A percentile compares a stretch with the other conserved stretches of the same genome.
Conservation (phyloP, 306 rosid species). For the Dalbergia oliveri region DNA sequence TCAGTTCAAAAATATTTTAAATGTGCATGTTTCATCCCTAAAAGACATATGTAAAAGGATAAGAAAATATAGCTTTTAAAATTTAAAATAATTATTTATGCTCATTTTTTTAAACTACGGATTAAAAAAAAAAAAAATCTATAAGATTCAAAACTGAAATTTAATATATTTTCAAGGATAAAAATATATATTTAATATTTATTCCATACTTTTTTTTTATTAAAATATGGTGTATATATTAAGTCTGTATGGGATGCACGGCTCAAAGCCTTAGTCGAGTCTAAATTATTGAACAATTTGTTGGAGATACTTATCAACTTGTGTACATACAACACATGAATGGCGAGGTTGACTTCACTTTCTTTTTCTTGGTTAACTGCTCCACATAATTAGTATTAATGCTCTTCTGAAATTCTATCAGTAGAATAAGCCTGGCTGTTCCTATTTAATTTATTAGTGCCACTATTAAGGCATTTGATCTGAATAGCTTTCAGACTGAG, state of each 20-base stretch:
- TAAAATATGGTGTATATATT: background rate
- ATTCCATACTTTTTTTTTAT: background rate
- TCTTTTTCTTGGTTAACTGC: background rate
- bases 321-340: background rate
- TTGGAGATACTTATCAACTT: background rate
- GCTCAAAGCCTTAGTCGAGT: background rate
- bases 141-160: too few species aligned
- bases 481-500: background rate
- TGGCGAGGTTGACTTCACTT: background rate
- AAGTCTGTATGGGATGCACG: background rate
- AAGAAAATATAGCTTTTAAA: too few species aligned
- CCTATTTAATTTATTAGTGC: background rate
- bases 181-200: too few species aligned
- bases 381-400: background rate
- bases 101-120: too few species aligned
- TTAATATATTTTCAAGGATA: too few species aligned
- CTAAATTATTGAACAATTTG: background rate
- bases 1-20: too few species aligned
- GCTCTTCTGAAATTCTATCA: background rate
- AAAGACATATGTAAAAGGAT: too few species aligned
- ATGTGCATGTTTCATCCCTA: too few species aligned
- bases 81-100: too few species aligned
- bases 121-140: too few species aligned
- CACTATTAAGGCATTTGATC: background rate
- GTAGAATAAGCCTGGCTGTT: background rate